These are phyloP conservation scores for Uronychia binucleata DNA, from an alignment of 73 alveolate species.

Conservation along the genomic window DNA sequence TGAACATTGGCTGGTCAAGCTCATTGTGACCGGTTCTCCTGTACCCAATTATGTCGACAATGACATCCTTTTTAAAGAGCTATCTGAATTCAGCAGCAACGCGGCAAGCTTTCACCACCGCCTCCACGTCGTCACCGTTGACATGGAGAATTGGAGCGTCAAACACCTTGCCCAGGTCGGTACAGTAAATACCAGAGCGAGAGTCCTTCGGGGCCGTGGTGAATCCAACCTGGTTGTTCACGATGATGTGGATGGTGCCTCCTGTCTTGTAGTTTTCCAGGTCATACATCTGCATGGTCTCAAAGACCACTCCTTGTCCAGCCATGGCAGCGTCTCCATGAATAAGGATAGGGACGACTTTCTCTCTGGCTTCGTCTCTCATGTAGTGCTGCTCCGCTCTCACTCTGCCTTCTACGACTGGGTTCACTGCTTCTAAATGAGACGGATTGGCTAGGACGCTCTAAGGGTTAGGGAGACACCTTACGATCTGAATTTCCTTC, in stretches of 20 bases:
- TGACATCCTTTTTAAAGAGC: conserved; percentile 65
- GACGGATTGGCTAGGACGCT: conserved; percentile 90
- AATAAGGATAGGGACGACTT: conserved; percentile 73
- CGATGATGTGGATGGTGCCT: conserved; percentile 91
- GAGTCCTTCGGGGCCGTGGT: conserved; percentile 89
- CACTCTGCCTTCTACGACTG: conserved; percentile 90
- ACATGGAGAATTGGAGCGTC: conserved; percentile 94
- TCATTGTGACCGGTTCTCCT: conserved; percentile 96
- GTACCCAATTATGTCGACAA: conserved; percentile 91
- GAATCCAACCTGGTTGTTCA: conserved; percentile 94
- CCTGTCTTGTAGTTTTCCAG: conserved; percentile 80
- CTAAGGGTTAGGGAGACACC: no score
- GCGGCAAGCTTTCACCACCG: conserved; percentile 63
- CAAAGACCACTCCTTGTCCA: conserved; percentile 97
- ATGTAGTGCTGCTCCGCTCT: conserved; percentile 81
- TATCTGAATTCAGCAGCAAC: conserved; percentile 79
- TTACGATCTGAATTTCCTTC: conserved; percentile 24
- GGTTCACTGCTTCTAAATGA: conserved; percentile 94
- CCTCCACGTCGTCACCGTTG: conserved; percentile 79
- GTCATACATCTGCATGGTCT: conserved; percentile 88
- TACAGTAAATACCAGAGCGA: conserved; percentile 76
- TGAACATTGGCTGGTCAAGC: conserved; percentile 91
- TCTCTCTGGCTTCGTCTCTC: conserved; percentile 47
- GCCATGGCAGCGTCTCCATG: conserved; percentile 97
- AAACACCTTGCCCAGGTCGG: conserved; percentile 89